A percentile compares a stretch with the other conserved stretches of the same genome.
Evolutionary conservation across 495 filamentous ascomycete species (phyloP).

Genomic region (Penicillium paxilli): DNA sequence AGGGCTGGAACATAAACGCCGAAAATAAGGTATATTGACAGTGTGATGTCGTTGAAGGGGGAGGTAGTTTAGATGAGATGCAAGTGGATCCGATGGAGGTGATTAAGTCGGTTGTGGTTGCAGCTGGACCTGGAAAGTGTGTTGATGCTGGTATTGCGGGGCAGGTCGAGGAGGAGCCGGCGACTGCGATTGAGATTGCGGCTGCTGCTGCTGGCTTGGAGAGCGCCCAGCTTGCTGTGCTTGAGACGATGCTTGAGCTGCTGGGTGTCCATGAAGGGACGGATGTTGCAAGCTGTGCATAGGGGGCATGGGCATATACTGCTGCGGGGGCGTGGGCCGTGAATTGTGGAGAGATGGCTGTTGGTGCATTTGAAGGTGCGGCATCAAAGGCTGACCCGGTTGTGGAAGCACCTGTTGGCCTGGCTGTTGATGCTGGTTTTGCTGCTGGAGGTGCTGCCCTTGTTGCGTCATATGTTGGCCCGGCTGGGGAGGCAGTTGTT

Average conservation of each 20-base stretch:
- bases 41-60: background rate
- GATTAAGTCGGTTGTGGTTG: slow-evolving; percentile 22
- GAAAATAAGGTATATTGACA: background rate
- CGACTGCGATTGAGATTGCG: slow-evolving; percentile 12
- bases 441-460: slow-evolving; percentile 15
- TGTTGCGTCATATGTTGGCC: slow-evolving; percentile 6
- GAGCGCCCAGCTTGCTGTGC: slow-evolving; percentile 5
- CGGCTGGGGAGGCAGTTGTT: slow-evolving; percentile 7
- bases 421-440: slow-evolving; percentile 16
- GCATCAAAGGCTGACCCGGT: slow-evolving; percentile 19
- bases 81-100: too few species aligned
- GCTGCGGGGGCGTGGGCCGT: slow-evolving; percentile 16
- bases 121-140: slow-evolving; percentile 30
- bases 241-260: slow-evolving; percentile 6
- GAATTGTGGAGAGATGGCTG: slow-evolving; percentile 17
- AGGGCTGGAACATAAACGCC: background rate
- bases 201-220: slow-evolving; percentile 13
- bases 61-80: background rate
- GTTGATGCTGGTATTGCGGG: slow-evolving; percentile 30
- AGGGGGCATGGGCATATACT: slow-evolving; percentile 26
- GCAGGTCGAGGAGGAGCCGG: slow-evolving; percentile 21
- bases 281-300: slow-evolving; percentile 25
- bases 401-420: slow-evolving; percentile 12
- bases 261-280: slow-evolving; percentile 4
- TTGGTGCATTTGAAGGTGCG: slow-evolving; percentile 30